Evolutionary conservation across 345 rosid genomes (phyloP).

Genomic region (Chamaenerion angustifolium): DNA sequence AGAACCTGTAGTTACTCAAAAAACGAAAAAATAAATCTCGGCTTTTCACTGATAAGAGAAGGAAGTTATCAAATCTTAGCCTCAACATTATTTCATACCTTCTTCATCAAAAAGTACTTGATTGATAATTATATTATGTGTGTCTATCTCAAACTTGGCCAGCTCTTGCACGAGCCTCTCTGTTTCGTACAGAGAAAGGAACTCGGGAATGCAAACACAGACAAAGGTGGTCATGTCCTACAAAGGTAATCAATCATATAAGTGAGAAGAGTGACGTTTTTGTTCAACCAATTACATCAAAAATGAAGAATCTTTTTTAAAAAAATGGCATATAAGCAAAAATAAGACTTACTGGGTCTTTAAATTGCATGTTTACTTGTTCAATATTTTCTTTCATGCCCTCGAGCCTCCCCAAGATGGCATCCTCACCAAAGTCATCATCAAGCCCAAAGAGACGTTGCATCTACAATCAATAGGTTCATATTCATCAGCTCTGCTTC

Average conservation of each 20-base stretch:
- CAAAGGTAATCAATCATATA: conserved; percentile 1
- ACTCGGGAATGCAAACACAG: conserved; percentile 98
- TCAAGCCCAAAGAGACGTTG: conserved; percentile 72
- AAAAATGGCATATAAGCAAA: background rate
- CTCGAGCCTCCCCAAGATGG: conserved; percentile 91
- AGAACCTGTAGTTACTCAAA: conserved; percentile 30
- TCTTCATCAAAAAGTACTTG: conserved; percentile 86
- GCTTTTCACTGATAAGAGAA: background rate
- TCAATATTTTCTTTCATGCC: conserved; percentile 96
- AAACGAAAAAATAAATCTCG: background rate
- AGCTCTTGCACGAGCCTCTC: conserved; percentile 98
- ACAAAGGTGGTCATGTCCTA: conserved; percentile 95
- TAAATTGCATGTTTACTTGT: conserved; percentile 91
- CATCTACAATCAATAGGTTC: conserved; percentile 33
- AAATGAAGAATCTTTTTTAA: background rate
- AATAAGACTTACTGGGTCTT: conserved; percentile 62
- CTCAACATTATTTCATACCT: conserved; percentile 26
- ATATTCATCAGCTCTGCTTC: background rate
- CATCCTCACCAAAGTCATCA: conserved; percentile 95
- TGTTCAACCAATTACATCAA: background rate
- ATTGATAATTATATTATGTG: conserved; percentile 91
- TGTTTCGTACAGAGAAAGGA: conserved; percentile 93
- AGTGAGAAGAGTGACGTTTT: conserved; percentile 6
- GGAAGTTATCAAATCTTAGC: background rate
- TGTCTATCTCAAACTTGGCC: conserved; percentile 91